Conservation (phyloP, 2,329 filamentous ascomycete genomes). For the Epichloe festucae region DNA sequence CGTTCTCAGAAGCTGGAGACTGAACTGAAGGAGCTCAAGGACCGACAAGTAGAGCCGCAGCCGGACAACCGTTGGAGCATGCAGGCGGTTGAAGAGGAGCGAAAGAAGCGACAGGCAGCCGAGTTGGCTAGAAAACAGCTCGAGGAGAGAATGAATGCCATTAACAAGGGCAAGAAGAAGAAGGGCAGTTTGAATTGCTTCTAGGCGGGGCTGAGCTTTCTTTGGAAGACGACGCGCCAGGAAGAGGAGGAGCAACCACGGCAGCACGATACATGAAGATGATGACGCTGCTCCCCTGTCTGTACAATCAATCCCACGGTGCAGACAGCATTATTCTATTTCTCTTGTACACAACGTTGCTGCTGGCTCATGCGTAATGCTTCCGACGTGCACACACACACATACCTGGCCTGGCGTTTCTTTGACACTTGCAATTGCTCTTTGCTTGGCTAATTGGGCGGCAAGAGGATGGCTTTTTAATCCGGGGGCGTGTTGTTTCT, state of each 20-base stretch:
- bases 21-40: constrained; percentile 55
- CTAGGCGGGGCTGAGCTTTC: constrained; percentile 32
- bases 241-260: neutral
- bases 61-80: constrained; percentile 54
- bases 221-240: constrained; percentile 6
- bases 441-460: neutral
- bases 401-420: neutral
- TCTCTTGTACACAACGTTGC: neutral
- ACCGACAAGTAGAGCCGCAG: constrained; percentile 32
- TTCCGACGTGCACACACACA: neutral
- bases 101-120: constrained; percentile 79
- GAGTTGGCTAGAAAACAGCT: constrained; percentile 80
- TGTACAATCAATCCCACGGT: neutral
- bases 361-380: neutral
- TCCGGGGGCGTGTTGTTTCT: neutral
- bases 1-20: constrained; percentile 64
- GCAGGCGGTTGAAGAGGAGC: constrained; percentile 91
- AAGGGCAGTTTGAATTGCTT: constrained; percentile 96
- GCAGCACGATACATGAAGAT: neutral
- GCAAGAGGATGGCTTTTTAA: neutral
- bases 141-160: constrained; percentile 87
- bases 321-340: neutral
- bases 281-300: too few species aligned
- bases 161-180: constrained; percentile 84
- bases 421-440: neutral